Evolutionary conservation across 331 rosid genomes (phyloP).

Genomic region (Rhamnella rubrinervis): DNA sequence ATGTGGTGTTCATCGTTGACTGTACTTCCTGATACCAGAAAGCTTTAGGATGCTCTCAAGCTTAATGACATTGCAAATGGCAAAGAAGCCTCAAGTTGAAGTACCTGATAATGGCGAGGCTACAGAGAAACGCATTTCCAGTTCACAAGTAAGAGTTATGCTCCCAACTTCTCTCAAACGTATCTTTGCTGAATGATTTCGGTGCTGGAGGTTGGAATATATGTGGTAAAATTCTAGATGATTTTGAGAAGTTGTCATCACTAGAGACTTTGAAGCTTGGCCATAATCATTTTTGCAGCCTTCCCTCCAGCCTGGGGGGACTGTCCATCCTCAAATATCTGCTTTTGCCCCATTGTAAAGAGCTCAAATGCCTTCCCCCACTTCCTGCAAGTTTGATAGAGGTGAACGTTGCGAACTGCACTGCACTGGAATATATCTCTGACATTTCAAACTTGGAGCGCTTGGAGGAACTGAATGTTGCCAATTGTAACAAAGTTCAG

Average conservation of each 20-base stretch:
- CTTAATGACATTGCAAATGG: slow-evolving; percentile 46
- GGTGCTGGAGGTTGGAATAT: slow-evolving; percentile 47
- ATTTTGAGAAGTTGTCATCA: slow-evolving; percentile 44
- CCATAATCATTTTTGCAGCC: slow-evolving; percentile 44
- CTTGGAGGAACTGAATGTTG: slow-evolving; percentile 44
- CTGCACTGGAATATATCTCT: slow-evolving; percentile 35
- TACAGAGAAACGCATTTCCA: neutral
- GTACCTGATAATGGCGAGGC: neutral
- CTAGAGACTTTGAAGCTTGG: slow-evolving; percentile 46
- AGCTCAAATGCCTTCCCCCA: slow-evolving; percentile 52
- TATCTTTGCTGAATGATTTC: slow-evolving; percentile 37
- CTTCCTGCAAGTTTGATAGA: slow-evolving; percentile 60
- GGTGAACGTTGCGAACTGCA: slow-evolving; percentile 47
- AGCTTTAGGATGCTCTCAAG: slow-evolving; percentile 59
- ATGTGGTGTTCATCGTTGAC: slow-evolving; percentile 43
- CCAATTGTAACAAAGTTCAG: slow-evolving; percentile 45
- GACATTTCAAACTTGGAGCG: slow-evolving; percentile 46
- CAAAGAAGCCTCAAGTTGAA: slow-evolving; percentile 25
- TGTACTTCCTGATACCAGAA: slow-evolving; percentile 49
- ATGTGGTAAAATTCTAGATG: slow-evolving; percentile 49
- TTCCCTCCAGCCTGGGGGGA: slow-evolving; percentile 57
- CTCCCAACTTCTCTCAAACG: slow-evolving; percentile 46
- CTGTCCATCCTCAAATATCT: slow-evolving; percentile 43
- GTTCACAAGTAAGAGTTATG: slow-evolving; percentile 15
- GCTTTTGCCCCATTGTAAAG: slow-evolving; percentile 29